These are phyloP conservation scores for Globisporangium radiosum DNA, from an alignment of 352 stramenopile genomes.

Conservation along the genomic window DNA sequence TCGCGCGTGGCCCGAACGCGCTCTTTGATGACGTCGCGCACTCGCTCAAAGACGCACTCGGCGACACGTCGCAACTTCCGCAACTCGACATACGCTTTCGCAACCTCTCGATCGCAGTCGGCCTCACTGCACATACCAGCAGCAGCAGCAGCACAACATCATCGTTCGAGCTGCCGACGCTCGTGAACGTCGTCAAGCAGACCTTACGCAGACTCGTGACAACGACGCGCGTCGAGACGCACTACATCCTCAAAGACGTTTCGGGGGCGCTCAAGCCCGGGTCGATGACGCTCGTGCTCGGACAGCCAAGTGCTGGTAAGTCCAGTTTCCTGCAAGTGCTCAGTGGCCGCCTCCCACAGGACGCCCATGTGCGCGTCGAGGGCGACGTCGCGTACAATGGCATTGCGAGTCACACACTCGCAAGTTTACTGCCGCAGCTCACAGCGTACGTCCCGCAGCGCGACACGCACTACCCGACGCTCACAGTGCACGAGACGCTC, in stretches of 20 bases:
- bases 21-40: too few relatives aligned
- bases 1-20: too few relatives aligned
- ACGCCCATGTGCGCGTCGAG: not conserved
- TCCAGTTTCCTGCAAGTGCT: not conserved
- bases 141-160: too few relatives aligned
- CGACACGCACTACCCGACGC: conserved; percentile 59
- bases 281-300: not conserved
- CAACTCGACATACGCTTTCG: conserved; percentile 21
- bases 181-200: conserved; percentile 24
- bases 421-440: conserved; percentile 5
- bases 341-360: conserved; percentile 5
- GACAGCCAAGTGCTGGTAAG: not conserved
- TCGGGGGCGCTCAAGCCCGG: not conserved
- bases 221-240: conserved; percentile 9
- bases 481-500: conserved; percentile 75
- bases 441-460: conserved; percentile 12
- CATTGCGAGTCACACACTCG: conserved; percentile 12
- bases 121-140: conserved; percentile 5
- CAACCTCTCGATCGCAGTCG: conserved; percentile 20
- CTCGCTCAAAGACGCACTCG: conserved; percentile 21
- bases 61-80: conserved; percentile 11
- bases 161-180: conserved; percentile 26
- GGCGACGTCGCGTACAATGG: conserved; percentile 12
- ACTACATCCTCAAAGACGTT: conserved; percentile 17
- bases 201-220: conserved; percentile 8